Conservation (phyloP, 2,329 filamentous ascomycete genomes). For the Pseudogymnoascus sp. region DNA sequence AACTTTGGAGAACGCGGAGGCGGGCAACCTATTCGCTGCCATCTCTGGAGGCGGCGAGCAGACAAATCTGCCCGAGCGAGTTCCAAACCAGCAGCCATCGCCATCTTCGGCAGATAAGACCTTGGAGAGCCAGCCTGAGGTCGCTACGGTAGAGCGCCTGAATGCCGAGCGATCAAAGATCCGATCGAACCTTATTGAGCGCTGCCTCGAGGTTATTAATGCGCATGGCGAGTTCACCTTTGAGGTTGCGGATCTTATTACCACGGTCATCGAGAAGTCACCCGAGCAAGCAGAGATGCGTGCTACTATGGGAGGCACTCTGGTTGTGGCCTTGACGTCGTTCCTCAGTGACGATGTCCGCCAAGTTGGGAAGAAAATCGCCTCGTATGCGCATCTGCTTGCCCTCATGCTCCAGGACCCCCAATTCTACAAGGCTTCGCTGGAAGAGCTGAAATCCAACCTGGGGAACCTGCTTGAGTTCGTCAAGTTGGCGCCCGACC, state of each 20-base stretch:
- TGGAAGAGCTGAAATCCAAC: constrained; percentile 67
- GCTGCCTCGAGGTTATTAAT: constrained; percentile 82
- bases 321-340: constrained; percentile 76
- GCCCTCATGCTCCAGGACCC: constrained; percentile 79
- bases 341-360: constrained; percentile 49
- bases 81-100: constrained; percentile 15
- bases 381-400: constrained; percentile 85
- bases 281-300: constrained; percentile 47
- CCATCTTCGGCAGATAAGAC: constrained; percentile 8
- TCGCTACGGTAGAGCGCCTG: constrained; percentile 66
- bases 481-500: constrained; percentile 60
- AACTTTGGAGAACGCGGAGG: background rate
- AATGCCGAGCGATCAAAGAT: constrained; percentile 67
- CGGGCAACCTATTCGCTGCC: background rate
- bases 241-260: constrained; percentile 81
- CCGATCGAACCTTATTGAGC: constrained; percentile 72
- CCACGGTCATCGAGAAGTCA: constrained; percentile 56
- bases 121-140: constrained; percentile 11
- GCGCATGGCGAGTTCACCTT: constrained; percentile 83
- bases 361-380: constrained; percentile 54
- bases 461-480: constrained; percentile 71
- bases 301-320: constrained; percentile 70
- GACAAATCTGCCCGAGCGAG: constrained; percentile 12
- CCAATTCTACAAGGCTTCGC: constrained; percentile 68
- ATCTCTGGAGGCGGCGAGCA: constrained; percentile 12